A percentile compares a stretch with the other conserved stretches of the same genome.
Conservation (phyloP, 1,139 yeast genomes). For the Pichia sp. region DNA sequence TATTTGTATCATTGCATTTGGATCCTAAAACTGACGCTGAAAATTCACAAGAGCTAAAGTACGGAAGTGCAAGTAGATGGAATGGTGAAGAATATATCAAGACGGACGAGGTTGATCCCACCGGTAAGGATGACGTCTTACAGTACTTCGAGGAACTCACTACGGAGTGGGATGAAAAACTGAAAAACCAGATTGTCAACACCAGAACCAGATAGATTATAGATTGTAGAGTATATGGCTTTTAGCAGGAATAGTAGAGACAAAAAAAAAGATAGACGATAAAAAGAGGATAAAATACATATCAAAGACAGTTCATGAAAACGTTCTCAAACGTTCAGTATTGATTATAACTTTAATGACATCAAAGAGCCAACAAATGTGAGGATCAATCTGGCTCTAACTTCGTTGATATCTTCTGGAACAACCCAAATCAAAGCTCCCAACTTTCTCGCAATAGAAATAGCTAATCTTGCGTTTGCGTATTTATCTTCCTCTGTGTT, state of each 20-base stretch:
- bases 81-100: conserved; percentile 60
- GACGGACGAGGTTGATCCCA: conserved; percentile 46
- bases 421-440: conserved; percentile 98
- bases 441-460: conserved; percentile 94
- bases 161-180: conserved; percentile 58
- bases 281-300: background rate
- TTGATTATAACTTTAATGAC: conserved; percentile 55
- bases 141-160: conserved; percentile 50
- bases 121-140: conserved; percentile 60
- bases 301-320: too few species aligned
- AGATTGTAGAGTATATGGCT: too few species aligned
- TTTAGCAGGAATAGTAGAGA: background rate
- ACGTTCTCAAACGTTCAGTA: too few species aligned
- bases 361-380: conserved; percentile 94
- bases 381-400: conserved; percentile 84
- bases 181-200: conserved; percentile 63
- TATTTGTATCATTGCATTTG: conserved; percentile 47
- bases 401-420: conserved; percentile 98
- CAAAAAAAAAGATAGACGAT: background rate
- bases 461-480: conserved; percentile 94
- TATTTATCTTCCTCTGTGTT: conserved; percentile 75
- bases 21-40: conserved; percentile 25
- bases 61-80: conserved; percentile 65
- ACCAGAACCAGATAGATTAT: conserved; percentile 30
- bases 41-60: conserved; percentile 45